These are phyloP conservation scores for Aspergillus texensis DNA, from an alignment of 2,329 filamentous ascomycete species.

Conservation along the genomic window DNA sequence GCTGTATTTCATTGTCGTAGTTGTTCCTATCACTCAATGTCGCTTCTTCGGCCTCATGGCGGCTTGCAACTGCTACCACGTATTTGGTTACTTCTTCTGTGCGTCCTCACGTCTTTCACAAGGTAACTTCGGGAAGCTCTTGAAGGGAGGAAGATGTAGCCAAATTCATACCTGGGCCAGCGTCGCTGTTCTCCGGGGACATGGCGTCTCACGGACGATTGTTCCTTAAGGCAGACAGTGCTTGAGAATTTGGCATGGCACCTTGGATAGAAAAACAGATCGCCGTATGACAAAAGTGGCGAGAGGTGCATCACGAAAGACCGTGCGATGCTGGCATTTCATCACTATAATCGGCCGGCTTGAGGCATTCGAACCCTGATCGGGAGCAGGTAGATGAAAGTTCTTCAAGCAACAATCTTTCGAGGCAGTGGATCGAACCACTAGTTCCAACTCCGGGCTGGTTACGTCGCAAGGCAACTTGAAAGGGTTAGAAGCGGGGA, in stretches of 20 bases:
- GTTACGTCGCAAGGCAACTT: neutral
- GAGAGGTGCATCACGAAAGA: slow-evolving; percentile 14
- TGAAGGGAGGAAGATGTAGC: neutral
- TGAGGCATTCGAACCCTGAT: neutral
- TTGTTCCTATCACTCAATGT: slow-evolving; percentile 14
- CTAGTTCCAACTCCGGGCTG: neutral
- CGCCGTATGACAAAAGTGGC: neutral
- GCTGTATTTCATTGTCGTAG: slow-evolving; percentile 16
- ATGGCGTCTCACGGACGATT: slow-evolving; percentile 30
- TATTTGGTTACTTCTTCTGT: slow-evolving; percentile 9
- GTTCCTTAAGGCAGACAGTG: slow-evolving; percentile 6
- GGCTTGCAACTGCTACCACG: slow-evolving; percentile 19
- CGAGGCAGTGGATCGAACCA: neutral
- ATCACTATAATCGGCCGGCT: neutral
- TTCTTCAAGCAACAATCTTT: neutral
- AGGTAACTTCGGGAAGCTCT: neutral
- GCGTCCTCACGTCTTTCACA: neutral
- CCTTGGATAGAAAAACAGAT: slow-evolving; percentile 1
- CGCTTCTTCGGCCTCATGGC: slow-evolving; percentile 18
- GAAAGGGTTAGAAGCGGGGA: slow-evolving; percentile 1
- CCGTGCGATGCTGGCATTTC: neutral
- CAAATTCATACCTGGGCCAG: slow-evolving; percentile 24
- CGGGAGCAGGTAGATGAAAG: neutral
- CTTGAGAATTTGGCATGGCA: slow-evolving; percentile 20
- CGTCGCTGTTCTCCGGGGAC: slow-evolving; percentile 31